These are phyloP conservation scores for Rhinocladiella mackenziei DNA, from an alignment of 2,329 filamentous ascomycete genomes.

Conservation along the genomic window DNA sequence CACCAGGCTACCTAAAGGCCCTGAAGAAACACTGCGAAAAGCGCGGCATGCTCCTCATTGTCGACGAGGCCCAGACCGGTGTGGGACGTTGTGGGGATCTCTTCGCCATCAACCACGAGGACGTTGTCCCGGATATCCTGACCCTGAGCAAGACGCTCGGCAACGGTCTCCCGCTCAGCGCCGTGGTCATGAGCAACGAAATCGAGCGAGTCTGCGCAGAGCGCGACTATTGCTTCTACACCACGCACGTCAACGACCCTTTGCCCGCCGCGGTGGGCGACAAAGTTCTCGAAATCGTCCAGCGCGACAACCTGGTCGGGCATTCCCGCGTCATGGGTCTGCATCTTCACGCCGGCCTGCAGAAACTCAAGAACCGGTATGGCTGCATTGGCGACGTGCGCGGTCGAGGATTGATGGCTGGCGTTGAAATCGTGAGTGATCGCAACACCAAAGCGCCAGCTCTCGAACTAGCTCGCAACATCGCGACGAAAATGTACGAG, in stretches of 20 bases:
- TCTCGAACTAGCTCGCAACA: slow-evolving; percentile 45
- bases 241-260: slow-evolving; percentile 61
- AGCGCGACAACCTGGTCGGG: slow-evolving; percentile 51
- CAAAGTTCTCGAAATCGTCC: slow-evolving; percentile 60
- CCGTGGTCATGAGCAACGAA: slow-evolving; percentile 53
- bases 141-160: slow-evolving; percentile 60
- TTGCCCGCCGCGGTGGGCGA: slow-evolving; percentile 57
- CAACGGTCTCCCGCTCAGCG: slow-evolving; percentile 56
- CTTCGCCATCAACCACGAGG: slow-evolving; percentile 57
- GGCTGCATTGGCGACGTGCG: slow-evolving; percentile 60
- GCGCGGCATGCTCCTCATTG: slow-evolving; percentile 55
- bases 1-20: slow-evolving; percentile 55
- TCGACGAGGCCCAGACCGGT: slow-evolving; percentile 60
- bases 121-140: slow-evolving; percentile 56
- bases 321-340: slow-evolving; percentile 45
- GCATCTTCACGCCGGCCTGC: slow-evolving; percentile 48
- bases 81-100: slow-evolving; percentile 55
- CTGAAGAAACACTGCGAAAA: slow-evolving; percentile 53
- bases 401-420: slow-evolving; percentile 56
- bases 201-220: slow-evolving; percentile 51
- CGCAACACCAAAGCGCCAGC: slow-evolving; percentile 47
- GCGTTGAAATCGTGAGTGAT: slow-evolving; percentile 56
- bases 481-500: slow-evolving; percentile 49
- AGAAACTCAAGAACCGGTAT: slow-evolving; percentile 48
- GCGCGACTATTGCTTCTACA: slow-evolving; percentile 54